Conservation (phyloP, 2,329 filamentous ascomycete species). For the Chaetoscypha palmicola region DNA sequence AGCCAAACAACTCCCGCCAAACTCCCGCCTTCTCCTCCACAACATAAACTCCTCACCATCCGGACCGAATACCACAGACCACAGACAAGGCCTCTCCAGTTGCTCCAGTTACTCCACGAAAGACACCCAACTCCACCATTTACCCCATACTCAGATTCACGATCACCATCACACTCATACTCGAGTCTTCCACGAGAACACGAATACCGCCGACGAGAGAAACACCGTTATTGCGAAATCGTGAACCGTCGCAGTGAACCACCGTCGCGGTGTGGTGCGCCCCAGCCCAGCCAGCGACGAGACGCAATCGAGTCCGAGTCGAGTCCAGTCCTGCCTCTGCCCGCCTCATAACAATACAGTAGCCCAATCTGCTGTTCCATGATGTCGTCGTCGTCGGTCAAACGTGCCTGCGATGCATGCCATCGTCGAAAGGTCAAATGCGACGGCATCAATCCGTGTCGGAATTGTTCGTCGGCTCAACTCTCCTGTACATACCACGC, state of each 20-base stretch:
- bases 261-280: not conserved
- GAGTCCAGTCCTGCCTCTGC: not conserved
- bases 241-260: not conserved
- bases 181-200: no score
- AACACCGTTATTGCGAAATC: not conserved
- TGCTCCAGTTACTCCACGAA: not conserved
- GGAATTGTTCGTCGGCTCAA: conserved; percentile 61
- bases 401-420: conserved; percentile 64
- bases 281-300: no score
- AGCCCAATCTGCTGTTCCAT: not conserved
- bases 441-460: conserved; percentile 63
- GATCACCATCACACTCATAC: no score
- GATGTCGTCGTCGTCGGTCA: conserved; percentile 34
- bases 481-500: conserved; percentile 68
- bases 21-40: not conserved
- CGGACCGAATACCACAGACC: not conserved
- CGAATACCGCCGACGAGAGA: not conserved
- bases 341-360: not conserved
- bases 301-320: not conserved
- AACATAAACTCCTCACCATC: not conserved
- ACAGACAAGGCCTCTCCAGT: not conserved
- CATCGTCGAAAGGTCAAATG: conserved; percentile 71
- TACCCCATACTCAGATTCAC: not conserved
- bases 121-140: not conserved
- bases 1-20: not conserved